Base-by-base conservation (phyloP, 495 filamentous ascomycete species). In the Alectoria sarmentosa region DNA sequence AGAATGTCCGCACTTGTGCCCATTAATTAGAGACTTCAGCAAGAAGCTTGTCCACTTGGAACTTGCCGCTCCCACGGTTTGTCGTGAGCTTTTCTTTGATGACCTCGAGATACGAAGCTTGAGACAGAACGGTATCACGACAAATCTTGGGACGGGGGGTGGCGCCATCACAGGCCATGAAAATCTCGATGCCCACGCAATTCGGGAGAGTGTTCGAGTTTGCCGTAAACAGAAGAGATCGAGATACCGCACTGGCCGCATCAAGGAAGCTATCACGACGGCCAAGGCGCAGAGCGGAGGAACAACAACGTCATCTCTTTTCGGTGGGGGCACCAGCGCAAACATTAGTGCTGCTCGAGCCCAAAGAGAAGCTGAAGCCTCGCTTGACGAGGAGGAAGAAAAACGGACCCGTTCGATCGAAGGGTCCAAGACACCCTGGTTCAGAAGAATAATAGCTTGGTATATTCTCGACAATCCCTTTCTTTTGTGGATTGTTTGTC, bases 41-140 rank as follows among this genome's bases (percentile, higher is more conserved):
- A 66, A 61, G 26, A 64, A 62, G 5, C 60, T 69, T 26, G 58
- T 54, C 14, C 61, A 69, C 59, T 41, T 69, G 14, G 65, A 66
- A 21, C 67, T 57, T 44, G 67, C 52, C 34, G 65, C 67, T n/a
- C 0, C 4, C 36, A 42, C 48, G 28, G 41, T 69, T 34, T 69
- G 67, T 60, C 49, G 67, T 23, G 60, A 69, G 41, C 46, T 69
- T 3, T 69, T 69, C 38, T 69, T 69, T 17, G 64, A 69, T 49
- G 61, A 69, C 26, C 11, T 39, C 30, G 67, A 69, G 37, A 63
- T 56, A 28, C 36, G 63, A 17, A 61, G 60, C 23, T 38, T 69
- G 23, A 57, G 49, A 44, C 39, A 66, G 19, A 65, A 66, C 36
- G 64, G 64, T 13, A 64, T 69, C 21, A 36, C 15, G 34, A 69